These are phyloP conservation scores for Diaporthe sp. DNA, from an alignment of 2,329 filamentous ascomycete species.

Conservation along the genomic window DNA sequence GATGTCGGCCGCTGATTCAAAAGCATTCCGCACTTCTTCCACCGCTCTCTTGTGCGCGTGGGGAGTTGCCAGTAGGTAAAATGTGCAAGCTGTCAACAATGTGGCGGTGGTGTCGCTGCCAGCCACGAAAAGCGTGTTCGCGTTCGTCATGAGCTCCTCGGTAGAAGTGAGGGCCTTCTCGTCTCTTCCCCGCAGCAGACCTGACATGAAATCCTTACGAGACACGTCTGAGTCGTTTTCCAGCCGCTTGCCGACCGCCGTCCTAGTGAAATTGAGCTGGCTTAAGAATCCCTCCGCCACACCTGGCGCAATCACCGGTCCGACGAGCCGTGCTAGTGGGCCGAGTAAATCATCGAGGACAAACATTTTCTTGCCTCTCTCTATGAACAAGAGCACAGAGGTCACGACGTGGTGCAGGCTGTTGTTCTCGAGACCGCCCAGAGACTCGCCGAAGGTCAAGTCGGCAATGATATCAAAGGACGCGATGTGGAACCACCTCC, in stretches of 20 bases:
- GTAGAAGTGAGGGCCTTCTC: background rate
- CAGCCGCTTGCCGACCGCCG: background rate
- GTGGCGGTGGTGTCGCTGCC: slow-evolving; percentile 41
- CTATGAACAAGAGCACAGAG: slow-evolving; percentile 38
- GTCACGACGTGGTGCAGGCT: slow-evolving; percentile 45
- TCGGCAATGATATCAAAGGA: slow-evolving; percentile 58
- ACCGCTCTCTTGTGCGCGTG: slow-evolving; percentile 22
- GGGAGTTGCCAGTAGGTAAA: slow-evolving; percentile 39
- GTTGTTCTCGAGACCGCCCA: slow-evolving; percentile 50
- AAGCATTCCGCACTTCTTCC: slow-evolving; percentile 35
- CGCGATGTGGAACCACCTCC: slow-evolving; percentile 44
- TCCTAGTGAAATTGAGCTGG: background rate
- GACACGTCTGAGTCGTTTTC: background rate
- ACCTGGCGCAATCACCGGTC: slow-evolving; percentile 3
- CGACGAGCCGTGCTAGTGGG: background rate
- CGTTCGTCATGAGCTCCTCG: slow-evolving; percentile 37
- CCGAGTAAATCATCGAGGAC: background rate
- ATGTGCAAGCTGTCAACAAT: slow-evolving; percentile 36
- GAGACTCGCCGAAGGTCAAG: slow-evolving; percentile 59
- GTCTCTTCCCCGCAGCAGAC: background rate
- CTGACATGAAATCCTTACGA: slow-evolving; percentile 8
- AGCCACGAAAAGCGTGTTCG: slow-evolving; percentile 38
- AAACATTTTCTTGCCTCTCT: slow-evolving; percentile 3
- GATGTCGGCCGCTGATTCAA: slow-evolving; percentile 19
- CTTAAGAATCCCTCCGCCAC: slow-evolving; percentile 6